These are phyloP conservation scores for Gloeophyllum trabeum DNA, from an alignment of 768 basidiomycete species.

Conservation along the genomic window DNA sequence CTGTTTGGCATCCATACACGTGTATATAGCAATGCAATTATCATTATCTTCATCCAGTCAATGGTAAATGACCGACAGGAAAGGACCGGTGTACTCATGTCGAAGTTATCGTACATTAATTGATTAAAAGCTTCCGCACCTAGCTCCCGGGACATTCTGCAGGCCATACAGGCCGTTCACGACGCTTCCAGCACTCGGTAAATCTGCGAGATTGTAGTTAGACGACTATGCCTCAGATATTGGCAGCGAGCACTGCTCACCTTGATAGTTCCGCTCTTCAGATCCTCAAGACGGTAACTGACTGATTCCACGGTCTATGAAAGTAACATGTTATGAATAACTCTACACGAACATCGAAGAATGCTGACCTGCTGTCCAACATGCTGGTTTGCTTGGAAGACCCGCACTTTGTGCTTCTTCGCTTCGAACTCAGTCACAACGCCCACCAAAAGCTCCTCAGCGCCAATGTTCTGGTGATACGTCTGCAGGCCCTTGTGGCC, in stretches of 20 bases:
- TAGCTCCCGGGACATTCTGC: no score
- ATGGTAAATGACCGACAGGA: no score
- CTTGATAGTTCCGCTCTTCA: constrained; percentile 78
- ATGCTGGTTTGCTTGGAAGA: constrained; percentile 82
- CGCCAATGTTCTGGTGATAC: constrained; percentile 53
- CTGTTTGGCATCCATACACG: no score
- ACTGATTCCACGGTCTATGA: constrained; percentile 55
- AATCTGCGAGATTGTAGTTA: constrained; percentile 10
- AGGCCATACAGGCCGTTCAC: no score
- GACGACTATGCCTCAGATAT: not conserved
- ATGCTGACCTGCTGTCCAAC: constrained; percentile 61
- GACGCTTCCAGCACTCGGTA: constrained; percentile 19
- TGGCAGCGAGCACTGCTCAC: constrained; percentile 34
- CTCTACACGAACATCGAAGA: constrained; percentile 1
- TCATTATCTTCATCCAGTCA: no score
- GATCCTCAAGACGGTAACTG: constrained; percentile 83
- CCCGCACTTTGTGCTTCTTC: constrained; percentile 79
- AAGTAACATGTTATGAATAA: constrained; percentile 6
- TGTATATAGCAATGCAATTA: no score
- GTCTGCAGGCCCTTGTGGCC: constrained; percentile 66
- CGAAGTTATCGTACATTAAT: no score
- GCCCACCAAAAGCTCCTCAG: constrained; percentile 51
- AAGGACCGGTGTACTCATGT: no score
- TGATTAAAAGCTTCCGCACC: no score
- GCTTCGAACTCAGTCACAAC: constrained; percentile 74